Base-by-base conservation (phyloP, 2,329 filamentous ascomycete genomes). In the Pyrenochaeta sp. region DNA sequence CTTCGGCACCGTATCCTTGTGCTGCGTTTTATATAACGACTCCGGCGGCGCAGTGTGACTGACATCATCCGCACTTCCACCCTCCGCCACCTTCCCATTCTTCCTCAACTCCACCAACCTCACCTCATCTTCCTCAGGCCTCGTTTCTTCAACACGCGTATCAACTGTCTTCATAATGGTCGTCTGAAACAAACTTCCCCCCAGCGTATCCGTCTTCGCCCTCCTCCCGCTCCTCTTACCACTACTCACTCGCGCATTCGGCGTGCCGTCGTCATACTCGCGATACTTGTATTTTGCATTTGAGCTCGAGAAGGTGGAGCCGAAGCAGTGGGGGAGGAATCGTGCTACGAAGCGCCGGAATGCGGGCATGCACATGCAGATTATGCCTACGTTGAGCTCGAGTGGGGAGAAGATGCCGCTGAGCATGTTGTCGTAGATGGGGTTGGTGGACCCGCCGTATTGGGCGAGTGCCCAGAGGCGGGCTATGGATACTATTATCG, bases 391-490 rank as follows among this genome's bases (percentile, higher is more conserved):
- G 50, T 62, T 64, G 34, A 55, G 51, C 39, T 62, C 56, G 30
- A 69, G 52, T 15, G 61, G 54, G 40, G 59, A 62, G 58, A 62
- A 69, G 50, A 65, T 60, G 22, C 55, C 57, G 37, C 43, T 54
- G 25, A 58, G 54, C 12, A 50, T 48, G 43, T 77, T 68, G 56
- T 77, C 76, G 68, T 72, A 76, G 34, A 63, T 68, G 30, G 78
- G 54, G 59, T 81, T 81, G 0, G 67, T 54, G 5, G 79, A 79
- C 32, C 66, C 74, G 22, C 75, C 74, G 55, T 81, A 81, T 34
- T 71, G 59, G 42, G 81, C 71, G 12, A 82, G 69, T 1, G 77
- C 74, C 24, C 72, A 69, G 4, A 82, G 66, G 6, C 79, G 77
- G 30, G 81, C 59, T 49, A 78, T 72, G 52, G 77, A 79, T 37